Base-by-base conservation (phyloP, 2,329 filamentous ascomycete genomes). In the Fusarium chaquense region DNA sequence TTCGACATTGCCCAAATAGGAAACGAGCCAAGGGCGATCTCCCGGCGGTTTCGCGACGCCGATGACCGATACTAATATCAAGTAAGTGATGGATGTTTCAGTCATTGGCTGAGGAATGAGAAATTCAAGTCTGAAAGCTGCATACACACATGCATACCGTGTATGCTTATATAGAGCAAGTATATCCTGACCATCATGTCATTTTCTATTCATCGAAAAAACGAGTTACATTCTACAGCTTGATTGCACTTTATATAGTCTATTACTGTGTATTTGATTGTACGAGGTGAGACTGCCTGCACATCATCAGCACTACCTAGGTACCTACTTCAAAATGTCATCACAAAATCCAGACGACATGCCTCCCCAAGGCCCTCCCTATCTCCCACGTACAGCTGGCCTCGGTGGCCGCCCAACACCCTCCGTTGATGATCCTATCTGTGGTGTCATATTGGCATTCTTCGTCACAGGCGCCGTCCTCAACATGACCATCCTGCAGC, bases 391-490 rank as follows among this genome's bases (percentile, higher is more conserved):
- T 15, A 78, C 73, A 15, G 88, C 89, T 43, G 73, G 76, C 18
- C 78, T 89, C 20, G 90, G 90, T 60, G 87, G 89, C 26, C 70
- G 80, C 10, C 91, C 92, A 3, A 85, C 82, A 2, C 75, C 83
- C 6, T 66, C 75, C 4, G 80, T 91, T 67, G 92, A 94, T 76
- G 83, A 89, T 10, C 89, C 91, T 38, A 84, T 93, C 75, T 87
- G 83, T 65, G 83, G 85, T 54, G 85, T 92, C 59, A 86, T 94
- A 67, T 77, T 93, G 16, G 76, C 79, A 41, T 76, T 91, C 58
- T 92, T 90, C 78, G 62, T 86, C 35, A 38, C 74, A 47, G 83
- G 81, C n/a, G 89, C 86, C 10, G 80, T 78, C 18, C 70, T 81
- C 60, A 87, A 92, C 82, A 87, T 90, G 84, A 82, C 81, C 49